A percentile compares a stretch with the other conserved stretches of the same genome.
Conservation (phyloP, 2,329 filamentous ascomycete genomes). For the Fusarium sp. region DNA sequence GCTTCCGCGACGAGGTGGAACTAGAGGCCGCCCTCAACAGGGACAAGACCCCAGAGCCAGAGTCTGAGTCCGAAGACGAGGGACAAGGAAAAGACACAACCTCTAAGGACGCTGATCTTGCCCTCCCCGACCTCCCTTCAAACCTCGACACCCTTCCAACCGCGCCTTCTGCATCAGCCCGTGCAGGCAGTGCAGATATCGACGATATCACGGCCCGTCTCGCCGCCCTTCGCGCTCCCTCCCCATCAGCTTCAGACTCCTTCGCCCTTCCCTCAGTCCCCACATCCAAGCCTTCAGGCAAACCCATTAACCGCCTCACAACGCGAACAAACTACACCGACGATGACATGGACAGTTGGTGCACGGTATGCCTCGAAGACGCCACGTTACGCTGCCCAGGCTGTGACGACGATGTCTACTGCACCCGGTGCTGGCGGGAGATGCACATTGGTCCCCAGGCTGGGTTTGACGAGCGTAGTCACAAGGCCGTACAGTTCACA, state of each 20-base stretch:
- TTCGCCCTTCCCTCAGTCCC: constrained; percentile 63
- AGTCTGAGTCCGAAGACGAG: constrained; percentile 13
- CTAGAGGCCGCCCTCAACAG: constrained; percentile 44
- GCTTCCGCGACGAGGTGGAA: constrained; percentile 60
- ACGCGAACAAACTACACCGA: constrained; percentile 67
- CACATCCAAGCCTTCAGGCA: constrained; percentile 60
- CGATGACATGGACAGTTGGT: constrained; percentile 82
- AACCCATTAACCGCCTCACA: constrained; percentile 53
- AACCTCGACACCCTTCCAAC: constrained; percentile 53
- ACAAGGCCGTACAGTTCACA: constrained; percentile 73
- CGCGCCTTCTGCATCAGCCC: constrained; percentile 25
- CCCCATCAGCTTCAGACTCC: constrained; percentile 39
- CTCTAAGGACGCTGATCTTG: constrained; percentile 43
- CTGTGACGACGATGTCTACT: constrained; percentile 81
- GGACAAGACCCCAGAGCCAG: constrained; percentile 26
- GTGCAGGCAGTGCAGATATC: constrained; percentile 45
- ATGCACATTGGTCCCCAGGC: constrained; percentile 79
- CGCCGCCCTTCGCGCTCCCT: constrained; percentile 60
- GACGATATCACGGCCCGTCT: constrained; percentile 64
- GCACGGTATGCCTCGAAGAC: constrained; percentile 84
- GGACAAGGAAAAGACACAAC: constrained; percentile 35
- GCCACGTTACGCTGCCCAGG: constrained; percentile 78
- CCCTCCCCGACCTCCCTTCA: constrained; percentile 61
- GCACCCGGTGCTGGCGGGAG: constrained; percentile 82
- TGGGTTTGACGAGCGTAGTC: constrained; percentile 76